Evolutionary conservation across 2,329 filamentous ascomycete genomes (phyloP), one percentile per base, ranked within the genome.

Genomic region (Talaromyces islandicus): DNA sequence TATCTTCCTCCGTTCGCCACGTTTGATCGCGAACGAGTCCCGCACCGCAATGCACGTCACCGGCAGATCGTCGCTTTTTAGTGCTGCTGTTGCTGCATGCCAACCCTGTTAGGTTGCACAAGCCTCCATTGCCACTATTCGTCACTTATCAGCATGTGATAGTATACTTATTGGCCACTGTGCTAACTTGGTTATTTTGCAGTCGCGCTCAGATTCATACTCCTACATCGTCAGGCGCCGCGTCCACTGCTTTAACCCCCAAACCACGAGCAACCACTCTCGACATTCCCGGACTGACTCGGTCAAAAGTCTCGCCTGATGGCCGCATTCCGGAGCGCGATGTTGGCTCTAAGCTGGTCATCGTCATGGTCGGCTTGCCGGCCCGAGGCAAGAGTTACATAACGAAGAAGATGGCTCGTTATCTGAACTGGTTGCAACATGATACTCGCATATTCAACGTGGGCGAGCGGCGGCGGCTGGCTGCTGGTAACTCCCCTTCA

Each of bases 361-460:
- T 99, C 69, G 87, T 99, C 73, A 99, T 99, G 94, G 94, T 99
- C 62, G 94, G 94, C 64, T 79, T 99, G 68, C 94, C 94, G 2
- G 94, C 94, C 10, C 84, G 94, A 69, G 94, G 94, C 72, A 99
- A 99, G 79, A 97, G 92, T 59, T 99, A 99, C 77, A 96, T 99
- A 69, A 97, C 94, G 63, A 97, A 97, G 81, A 99, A 99, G 79
- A 85, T 99, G 64, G 90, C 94, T 61, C 85, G 94, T 63, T 99
- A 97, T 72, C 80, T 99, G 56, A 93, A 95, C 55, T 99, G 94
- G 94, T 87, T 97, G 70, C 94, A 99, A 71, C 93, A 99, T 76
- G 91, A 96, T 70, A 94, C 92, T 12, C 85, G 84, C 66, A 97
- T 99, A 67, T 99, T 99, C 85, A 99, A 99, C 69, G 94, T 99